Conservation (phyloP, 2,329 filamentous ascomycete species). For the Periconia macrospinosa region DNA sequence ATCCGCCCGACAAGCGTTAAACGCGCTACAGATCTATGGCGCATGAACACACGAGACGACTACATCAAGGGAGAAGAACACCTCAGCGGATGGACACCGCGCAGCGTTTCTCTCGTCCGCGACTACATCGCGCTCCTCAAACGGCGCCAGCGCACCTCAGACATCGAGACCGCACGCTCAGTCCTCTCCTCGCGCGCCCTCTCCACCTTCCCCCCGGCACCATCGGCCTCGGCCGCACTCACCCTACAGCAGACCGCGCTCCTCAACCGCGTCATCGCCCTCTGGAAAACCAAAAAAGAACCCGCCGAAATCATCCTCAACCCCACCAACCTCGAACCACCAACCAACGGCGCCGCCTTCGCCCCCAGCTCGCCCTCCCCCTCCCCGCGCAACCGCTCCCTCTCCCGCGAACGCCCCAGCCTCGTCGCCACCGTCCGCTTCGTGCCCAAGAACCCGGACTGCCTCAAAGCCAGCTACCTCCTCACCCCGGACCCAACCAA, state of each 20-base stretch:
- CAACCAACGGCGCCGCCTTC: slow-evolving; percentile 60
- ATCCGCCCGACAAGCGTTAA: slow-evolving; percentile 90
- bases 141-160: slow-evolving; percentile 71
- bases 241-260: slow-evolving; percentile 45
- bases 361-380: slow-evolving; percentile 43
- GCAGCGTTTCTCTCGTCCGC: slow-evolving; percentile 86
- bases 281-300: slow-evolving; percentile 60
- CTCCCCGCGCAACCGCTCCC: slow-evolving; percentile 11
- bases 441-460: slow-evolving; percentile 70
- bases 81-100: slow-evolving; percentile 80
- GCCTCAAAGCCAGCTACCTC: slow-evolving; percentile 86
- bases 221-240: slow-evolving; percentile 18
- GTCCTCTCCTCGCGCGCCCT: slow-evolving; percentile 60
- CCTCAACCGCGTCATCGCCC: slow-evolving; percentile 58
- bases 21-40: slow-evolving; percentile 89
- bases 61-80: slow-evolving; percentile 96
- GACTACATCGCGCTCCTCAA: slow-evolving; percentile 80
- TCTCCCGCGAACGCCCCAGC: slow-evolving; percentile 52
- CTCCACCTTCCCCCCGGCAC: slow-evolving; percentile 22
- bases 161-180: slow-evolving; percentile 75
- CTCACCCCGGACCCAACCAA: slow-evolving; percentile 81
- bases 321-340: slow-evolving; percentile 64
- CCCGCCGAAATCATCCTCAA: slow-evolving; percentile 51
- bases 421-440: slow-evolving; percentile 77
- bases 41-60: slow-evolving; percentile 91